Evolutionary conservation across 1,284 basidiomycete species (phyloP).

Genomic region (Cutaneotrichosporon cyanovorans): DNA sequence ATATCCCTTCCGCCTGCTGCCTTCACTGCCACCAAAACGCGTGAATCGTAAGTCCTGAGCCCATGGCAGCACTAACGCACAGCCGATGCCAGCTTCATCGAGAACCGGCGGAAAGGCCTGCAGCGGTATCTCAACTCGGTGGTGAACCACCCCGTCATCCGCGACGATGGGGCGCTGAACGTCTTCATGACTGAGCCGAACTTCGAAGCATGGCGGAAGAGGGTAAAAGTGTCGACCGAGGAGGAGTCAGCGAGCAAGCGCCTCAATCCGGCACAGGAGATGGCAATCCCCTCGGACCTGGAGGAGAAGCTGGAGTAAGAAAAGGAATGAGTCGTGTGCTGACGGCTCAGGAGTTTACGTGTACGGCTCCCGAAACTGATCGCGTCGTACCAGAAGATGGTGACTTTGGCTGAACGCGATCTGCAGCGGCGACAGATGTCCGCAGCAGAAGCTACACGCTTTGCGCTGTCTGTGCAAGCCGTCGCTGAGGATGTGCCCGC

Average conservation of each 20-base stretch:
- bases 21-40: constrained; percentile 81
- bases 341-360: constrained; percentile 55
- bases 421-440: constrained; percentile 77
- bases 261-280: constrained; percentile 75
- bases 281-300: constrained; percentile 82
- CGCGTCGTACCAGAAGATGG: constrained; percentile 75
- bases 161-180: constrained; percentile 70
- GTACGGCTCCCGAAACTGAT: constrained; percentile 64
- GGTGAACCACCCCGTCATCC: constrained; percentile 80
- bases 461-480: constrained; percentile 72
- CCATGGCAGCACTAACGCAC: constrained; percentile 10
- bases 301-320: constrained; percentile 75
- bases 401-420: constrained; percentile 73
- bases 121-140: constrained; percentile 70
- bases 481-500: constrained; percentile 54
- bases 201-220: constrained; percentile 77
- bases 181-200: constrained; percentile 73
- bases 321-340: neutral
- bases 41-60: constrained; percentile 61
- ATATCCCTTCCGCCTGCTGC: constrained; percentile 77
- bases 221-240: constrained; percentile 56
- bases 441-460: constrained; percentile 69
- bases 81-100: constrained; percentile 81
- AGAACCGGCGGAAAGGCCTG: constrained; percentile 79
- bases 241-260: constrained; percentile 78